Base-by-base conservation (phyloP, 495 filamentous ascomycete genomes). In the Stereocaulon alpinum region DNA sequence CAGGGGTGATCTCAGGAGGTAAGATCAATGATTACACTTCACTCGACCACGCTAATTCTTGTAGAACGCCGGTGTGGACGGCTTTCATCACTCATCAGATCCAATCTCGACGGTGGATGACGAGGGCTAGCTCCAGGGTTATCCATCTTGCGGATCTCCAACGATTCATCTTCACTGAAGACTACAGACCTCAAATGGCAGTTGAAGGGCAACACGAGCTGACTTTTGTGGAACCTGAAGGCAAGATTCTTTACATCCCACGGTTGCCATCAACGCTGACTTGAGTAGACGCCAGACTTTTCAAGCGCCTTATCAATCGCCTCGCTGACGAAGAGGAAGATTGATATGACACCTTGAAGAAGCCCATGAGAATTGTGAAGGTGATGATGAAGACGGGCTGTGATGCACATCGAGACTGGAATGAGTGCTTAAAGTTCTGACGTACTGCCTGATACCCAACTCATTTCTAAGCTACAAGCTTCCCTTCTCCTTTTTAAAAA, bases 71-170 rank as follows among this genome's bases (percentile, higher is more conserved):
- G 0, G 80, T 89, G 22, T 91, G 87, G 87, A 89, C 84, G 5
- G 86, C 86, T 0, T 91, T 89, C 63, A 81, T 89, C 34, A 87
- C 85, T 0, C 74, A 80, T 17, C 74, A 81, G 51, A 76, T 82
- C 17, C 72, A 71, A 24, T 80, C 79, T 3, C 73, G 74, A 1
- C 73, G 71, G 2, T 89, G 85, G 85, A 68, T 88, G 22, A 74
- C 72, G 6, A 73, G 71, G 3, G 68, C 72, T 9, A 77, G 77
- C 10, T 64, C 70, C 14, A 78, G 75, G 40, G 76, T 79, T 9
- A 71, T 89, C 37, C 74, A 83, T 64, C 68, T 91, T 9, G 78
- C 79, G 17, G 80, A 85, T 51, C 68, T 88, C 27, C 76, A 78
- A 34, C 78, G 79, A 0, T 82, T 82, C 50, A 75, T 88, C 4